Percentiles rank a stretch among this genome's conserved stretches.
phyloP scores from a whole-genome alignment of 2,329 filamentous ascomycete genomes.

The Aspergillus unguis region DNA sequence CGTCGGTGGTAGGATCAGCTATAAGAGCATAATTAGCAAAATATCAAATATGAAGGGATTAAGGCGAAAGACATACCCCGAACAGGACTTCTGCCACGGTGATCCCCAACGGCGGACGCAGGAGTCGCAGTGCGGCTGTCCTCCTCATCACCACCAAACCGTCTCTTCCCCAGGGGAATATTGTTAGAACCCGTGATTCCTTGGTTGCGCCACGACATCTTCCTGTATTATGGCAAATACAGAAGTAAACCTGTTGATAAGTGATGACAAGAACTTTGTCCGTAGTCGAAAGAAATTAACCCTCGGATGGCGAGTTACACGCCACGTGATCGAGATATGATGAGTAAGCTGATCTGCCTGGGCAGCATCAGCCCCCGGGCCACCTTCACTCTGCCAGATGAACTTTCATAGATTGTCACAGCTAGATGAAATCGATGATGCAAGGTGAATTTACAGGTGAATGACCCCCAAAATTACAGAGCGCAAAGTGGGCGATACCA shows the following conservation, averaged over 20 bases:
- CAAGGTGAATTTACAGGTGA: not conserved
- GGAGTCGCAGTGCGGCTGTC: slow-evolving; percentile 46
- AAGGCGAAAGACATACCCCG: slow-evolving; percentile 57
- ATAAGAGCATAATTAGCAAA: slow-evolving; percentile 23
- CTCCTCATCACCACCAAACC: slow-evolving; percentile 65
- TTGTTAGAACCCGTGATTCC: slow-evolving; percentile 98
- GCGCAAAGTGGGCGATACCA: too few species aligned
- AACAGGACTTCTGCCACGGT: slow-evolving; percentile 91
- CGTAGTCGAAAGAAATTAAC: not conserved
- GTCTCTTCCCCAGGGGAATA: slow-evolving; percentile 83
- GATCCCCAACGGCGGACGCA: slow-evolving; percentile 53
- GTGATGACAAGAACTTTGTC: not conserved
- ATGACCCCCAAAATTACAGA: not conserved
- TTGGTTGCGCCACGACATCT: slow-evolving; percentile 64
- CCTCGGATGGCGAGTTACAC: slow-evolving; percentile 1
- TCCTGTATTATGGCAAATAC: slow-evolving; percentile 3
- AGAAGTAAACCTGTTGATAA: slow-evolving; percentile 10
- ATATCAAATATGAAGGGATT: not conserved
- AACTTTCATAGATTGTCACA: too few species aligned
- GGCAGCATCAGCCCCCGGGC: not conserved
- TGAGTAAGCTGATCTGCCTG: not conserved
- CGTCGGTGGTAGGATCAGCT: slow-evolving; percentile 61
- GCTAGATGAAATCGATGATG: too few species aligned
- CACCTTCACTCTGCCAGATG: too few species aligned
- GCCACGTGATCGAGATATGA: slow-evolving; percentile 11